A percentile compares a stretch with the other conserved stretches of the same genome.
phyloP scores from a whole-genome alignment of 148 eudicot species.

The Nepenthes gracilis region DNA sequence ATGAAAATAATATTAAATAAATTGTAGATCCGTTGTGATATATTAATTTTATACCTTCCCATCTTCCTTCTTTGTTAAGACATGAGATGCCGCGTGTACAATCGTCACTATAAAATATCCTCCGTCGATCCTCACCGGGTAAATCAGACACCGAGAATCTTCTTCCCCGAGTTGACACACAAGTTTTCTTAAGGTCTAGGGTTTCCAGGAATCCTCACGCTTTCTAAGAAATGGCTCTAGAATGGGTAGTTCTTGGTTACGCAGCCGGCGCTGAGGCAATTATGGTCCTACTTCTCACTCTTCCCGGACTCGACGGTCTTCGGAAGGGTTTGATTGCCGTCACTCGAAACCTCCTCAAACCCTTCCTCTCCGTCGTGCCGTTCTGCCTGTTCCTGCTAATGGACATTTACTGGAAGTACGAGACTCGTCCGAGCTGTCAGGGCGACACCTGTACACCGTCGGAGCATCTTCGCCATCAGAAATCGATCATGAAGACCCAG shows the following conservation, averaged over 20 bases:
- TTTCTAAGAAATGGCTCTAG: slow-evolving; percentile 50
- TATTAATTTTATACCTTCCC: too few species aligned
- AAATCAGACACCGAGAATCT: too few species aligned
- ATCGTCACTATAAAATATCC: too few species aligned
- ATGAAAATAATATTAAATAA: too few species aligned
- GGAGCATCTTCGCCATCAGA: slow-evolving; percentile 84
- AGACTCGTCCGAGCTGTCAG: slow-evolving; percentile 55
- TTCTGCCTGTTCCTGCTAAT: slow-evolving; percentile 52
- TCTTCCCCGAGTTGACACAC: too few species aligned
- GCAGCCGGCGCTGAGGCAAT: slow-evolving; percentile 84
- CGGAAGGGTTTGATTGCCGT: slow-evolving; percentile 66
- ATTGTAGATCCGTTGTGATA: too few species aligned
- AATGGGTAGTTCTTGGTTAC: slow-evolving; percentile 86
- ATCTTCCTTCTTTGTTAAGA: too few species aligned
- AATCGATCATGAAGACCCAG: slow-evolving; percentile 68
- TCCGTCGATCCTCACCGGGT: too few species aligned
- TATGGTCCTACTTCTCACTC: slow-evolving; percentile 64
- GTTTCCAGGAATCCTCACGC: too few species aligned
- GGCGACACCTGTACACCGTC: slow-evolving; percentile 46
- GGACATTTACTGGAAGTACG: slow-evolving; percentile 91
- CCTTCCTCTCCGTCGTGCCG: slow-evolving; percentile 58
- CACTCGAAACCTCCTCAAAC: slow-evolving; percentile 56
- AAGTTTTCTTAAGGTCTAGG: too few species aligned
- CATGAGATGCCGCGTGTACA: too few species aligned
- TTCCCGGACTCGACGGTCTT: slow-evolving; percentile 61